Evolutionary conservation across 2,329 filamentous ascomycete genomes (phyloP), one percentile per base, ranked within the genome.

Genomic region (Exophiala sideris): DNA sequence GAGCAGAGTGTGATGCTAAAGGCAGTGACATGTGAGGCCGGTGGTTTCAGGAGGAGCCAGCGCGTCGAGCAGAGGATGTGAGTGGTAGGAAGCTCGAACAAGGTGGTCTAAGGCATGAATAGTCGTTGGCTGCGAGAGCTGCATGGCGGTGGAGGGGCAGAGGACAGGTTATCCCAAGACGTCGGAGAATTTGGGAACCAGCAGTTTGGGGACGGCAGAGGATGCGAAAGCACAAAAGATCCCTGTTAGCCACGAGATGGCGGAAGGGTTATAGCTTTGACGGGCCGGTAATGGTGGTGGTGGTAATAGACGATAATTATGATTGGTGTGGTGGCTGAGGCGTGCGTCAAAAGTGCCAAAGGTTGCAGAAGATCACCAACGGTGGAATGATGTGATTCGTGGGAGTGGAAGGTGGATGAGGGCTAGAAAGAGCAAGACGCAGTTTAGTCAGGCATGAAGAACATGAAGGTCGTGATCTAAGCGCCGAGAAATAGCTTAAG

Each of bases 401-500:
- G 29, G n/a, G 9, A 34, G 16, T 7, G 29, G 29, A 47, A 39
- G 42, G 52, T 29, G 46, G n/a, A 29, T 5, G 20, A 18, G 5
- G 3, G 21, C 41, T 44, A n/a, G n/a, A 29, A n/a, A n/a, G 21
- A 44, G 41, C n/a, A 24, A 24, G 41, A 20, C 29, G 41, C 41
- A 44, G 41, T 24, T 44, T 44, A 44, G 40, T 21, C 40, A 44
- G 40, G 40, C 40, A 44, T 44, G 4, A 14, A 35, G 12, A 20
- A n/a, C 35, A n/a, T 20, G 20, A 48, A 36, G 35, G 35, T 21
- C 38, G 48, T n/a, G 16, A 35, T 49, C 21, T 60, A 60, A 54
- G 57, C 57, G 57, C 57, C 57, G 57, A 60, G 48, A 40, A 47
- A 50, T 54, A 54, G 52, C 41, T 52, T 54, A 57, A 45, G 57